These are phyloP conservation scores for Paecilomyces sp. DNA, from an alignment of 2,329 filamentous ascomycete species.

Conservation along the genomic window DNA sequence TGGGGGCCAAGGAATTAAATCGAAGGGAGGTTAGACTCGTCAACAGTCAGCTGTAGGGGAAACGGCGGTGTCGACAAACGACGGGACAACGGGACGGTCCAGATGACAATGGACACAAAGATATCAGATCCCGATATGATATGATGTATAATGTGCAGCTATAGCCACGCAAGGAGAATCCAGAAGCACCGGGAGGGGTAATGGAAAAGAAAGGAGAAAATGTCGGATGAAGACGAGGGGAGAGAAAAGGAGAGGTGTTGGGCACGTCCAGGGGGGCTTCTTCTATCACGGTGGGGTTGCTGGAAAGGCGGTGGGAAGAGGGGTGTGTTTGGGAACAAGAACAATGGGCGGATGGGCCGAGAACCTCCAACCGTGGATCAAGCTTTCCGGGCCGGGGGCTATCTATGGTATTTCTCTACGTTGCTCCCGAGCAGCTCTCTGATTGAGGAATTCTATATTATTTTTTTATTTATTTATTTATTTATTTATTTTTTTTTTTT, in stretches of 20 bases:
- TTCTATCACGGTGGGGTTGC: conserved; percentile 16
- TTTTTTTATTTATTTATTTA: too few species aligned
- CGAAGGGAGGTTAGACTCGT: background rate
- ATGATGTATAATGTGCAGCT: background rate
- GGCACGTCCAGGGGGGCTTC: background rate
- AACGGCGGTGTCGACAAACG: background rate
- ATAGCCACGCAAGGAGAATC: background rate
- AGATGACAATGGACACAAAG: background rate
- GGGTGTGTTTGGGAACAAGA: conserved; percentile 2
- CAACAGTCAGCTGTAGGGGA: background rate
- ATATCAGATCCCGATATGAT: background rate
- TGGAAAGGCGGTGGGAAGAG: conserved; percentile 24
- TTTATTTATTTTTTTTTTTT: background rate
- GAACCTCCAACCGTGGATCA: background rate
- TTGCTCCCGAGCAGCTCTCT: background rate
- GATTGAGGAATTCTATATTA: background rate
- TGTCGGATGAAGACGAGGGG: conserved; percentile 3
- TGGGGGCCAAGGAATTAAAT: background rate
- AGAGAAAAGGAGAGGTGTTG: conserved; percentile 2
- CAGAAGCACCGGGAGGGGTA: background rate
- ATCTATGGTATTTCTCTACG: background rate
- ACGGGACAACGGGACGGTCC: background rate
- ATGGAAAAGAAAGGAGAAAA: background rate
- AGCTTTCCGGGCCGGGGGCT: background rate
- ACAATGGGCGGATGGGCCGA: background rate